These are phyloP conservation scores for Aspergillus sp. DNA, from an alignment of 2,329 filamentous ascomycete genomes.

Conservation along the genomic window DNA sequence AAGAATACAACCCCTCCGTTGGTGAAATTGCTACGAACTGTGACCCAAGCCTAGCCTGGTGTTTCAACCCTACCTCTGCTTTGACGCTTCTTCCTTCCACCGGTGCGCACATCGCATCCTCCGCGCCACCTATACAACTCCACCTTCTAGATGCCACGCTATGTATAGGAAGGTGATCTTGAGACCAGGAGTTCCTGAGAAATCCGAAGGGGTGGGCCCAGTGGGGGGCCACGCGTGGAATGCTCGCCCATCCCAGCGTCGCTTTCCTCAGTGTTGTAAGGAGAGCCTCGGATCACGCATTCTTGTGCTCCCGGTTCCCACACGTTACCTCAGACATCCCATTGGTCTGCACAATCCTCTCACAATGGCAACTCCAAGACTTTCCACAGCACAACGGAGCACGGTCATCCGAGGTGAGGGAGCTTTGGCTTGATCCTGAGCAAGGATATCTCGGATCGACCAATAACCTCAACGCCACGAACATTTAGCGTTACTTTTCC, in stretches of 20 bases:
- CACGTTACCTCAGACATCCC: not conserved
- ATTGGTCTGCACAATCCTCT: not conserved
- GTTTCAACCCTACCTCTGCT: not conserved
- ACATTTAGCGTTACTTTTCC: not conserved
- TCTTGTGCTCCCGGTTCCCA: not conserved
- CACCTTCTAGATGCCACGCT: not conserved
- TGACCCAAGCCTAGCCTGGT: no score
- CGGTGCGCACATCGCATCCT: not conserved
- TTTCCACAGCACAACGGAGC: not conserved
- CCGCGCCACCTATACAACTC: not conserved
- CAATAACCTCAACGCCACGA: not conserved
- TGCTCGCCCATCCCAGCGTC: not conserved
- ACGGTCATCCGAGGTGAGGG: not conserved
- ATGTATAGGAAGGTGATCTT: not conserved
- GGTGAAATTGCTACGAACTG: no score
- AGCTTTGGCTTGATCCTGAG: not conserved
- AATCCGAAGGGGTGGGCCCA: not conserved
- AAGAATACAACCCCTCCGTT: no score
- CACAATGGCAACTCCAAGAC: not conserved
- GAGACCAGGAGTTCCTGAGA: not conserved
- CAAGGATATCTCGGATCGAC: not conserved
- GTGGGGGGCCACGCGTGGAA: not conserved
- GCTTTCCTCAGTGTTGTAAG: not conserved
- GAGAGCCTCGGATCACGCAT: no score
- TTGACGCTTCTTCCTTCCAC: not conserved